Conservation (phyloP, 2,329 filamentous ascomycete species). For the Calonectria montana region DNA sequence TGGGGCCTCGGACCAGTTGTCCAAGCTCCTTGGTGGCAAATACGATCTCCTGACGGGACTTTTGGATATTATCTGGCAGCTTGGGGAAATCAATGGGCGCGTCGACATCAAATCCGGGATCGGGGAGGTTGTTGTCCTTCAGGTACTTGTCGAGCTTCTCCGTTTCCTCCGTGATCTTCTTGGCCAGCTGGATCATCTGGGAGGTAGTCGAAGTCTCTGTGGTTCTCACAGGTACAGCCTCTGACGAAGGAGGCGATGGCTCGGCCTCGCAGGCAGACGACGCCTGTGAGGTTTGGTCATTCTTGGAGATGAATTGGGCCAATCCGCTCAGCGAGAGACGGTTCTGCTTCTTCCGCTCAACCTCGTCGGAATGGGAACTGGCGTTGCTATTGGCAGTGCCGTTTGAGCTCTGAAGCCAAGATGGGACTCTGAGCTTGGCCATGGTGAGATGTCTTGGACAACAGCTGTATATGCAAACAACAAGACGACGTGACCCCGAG, state of each 20-base stretch:
- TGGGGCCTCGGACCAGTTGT: slow-evolving; percentile 60
- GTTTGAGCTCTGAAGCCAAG: slow-evolving; percentile 46
- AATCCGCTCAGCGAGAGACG: slow-evolving; percentile 48
- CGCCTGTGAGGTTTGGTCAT: slow-evolving; percentile 23
- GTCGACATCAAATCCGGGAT: slow-evolving; percentile 59
- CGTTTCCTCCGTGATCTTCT: slow-evolving; percentile 60
- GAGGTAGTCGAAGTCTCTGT: slow-evolving; percentile 43
- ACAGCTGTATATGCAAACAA: not conserved
- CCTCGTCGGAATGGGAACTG: slow-evolving; percentile 26
- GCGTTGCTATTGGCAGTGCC: not conserved
- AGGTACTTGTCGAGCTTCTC: slow-evolving; percentile 62
- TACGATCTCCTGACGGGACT: slow-evolving; percentile 59
- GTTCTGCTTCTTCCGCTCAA: slow-evolving; percentile 48
- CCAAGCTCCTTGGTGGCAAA: slow-evolving; percentile 61
- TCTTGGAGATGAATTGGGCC: slow-evolving; percentile 39
- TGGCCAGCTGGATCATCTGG: slow-evolving; percentile 58
- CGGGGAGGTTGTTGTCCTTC: slow-evolving; percentile 52
- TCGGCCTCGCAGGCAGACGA: slow-evolving; percentile 7
- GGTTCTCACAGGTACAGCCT: not conserved
- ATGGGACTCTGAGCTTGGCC: slow-evolving; percentile 44
- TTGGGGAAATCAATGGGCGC: slow-evolving; percentile 59
- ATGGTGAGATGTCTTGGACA: slow-evolving; percentile 19
- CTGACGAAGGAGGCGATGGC: not conserved
- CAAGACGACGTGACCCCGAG: not conserved
- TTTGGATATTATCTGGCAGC: slow-evolving; percentile 58